A percentile compares a stretch with the other conserved stretches of the same genome.
These are phyloP conservation scores for Sporothrix inflata DNA, from an alignment of 2,329 filamentous ascomycete genomes.

Conservation along the genomic window DNA sequence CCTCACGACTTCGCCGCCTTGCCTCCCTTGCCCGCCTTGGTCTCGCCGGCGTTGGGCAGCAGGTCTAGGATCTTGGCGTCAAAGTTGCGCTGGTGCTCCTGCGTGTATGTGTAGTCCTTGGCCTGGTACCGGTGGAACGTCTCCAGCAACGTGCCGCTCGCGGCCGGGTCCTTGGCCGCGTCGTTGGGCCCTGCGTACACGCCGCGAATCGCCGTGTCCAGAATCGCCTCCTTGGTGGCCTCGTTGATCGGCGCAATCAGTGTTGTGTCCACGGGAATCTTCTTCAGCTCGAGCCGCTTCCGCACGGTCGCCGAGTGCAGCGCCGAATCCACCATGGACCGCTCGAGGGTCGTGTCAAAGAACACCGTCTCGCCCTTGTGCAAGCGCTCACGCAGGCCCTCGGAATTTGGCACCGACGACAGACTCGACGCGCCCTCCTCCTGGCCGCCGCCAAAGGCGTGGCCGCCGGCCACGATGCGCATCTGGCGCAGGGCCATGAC, in stretches of 20 bases:
- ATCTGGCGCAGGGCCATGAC: slow-evolving; percentile 45
- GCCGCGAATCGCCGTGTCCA: slow-evolving; percentile 46
- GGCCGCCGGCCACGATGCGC: slow-evolving; percentile 46
- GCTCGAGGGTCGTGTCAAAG: slow-evolving; percentile 43
- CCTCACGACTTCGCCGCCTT: neutral
- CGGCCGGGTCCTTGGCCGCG: slow-evolving; percentile 14
- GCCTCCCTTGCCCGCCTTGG: neutral
- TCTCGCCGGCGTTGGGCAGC: slow-evolving; percentile 33
- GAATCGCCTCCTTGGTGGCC: slow-evolving; percentile 40
- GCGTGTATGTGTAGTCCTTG: slow-evolving; percentile 42
- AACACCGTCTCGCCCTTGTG: slow-evolving; percentile 39
- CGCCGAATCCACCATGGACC: slow-evolving; percentile 26
- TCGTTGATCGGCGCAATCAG: slow-evolving; percentile 32
- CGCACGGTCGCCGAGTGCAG: slow-evolving; percentile 25
- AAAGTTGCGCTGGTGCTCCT: slow-evolving; percentile 46
- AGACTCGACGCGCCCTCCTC: slow-evolving; percentile 7
- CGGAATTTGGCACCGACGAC: slow-evolving; percentile 28
- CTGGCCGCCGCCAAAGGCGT: slow-evolving; percentile 39
- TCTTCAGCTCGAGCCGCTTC: neutral
- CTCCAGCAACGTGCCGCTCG: slow-evolving; percentile 33
- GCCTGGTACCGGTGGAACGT: slow-evolving; percentile 44
- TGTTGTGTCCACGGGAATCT: neutral
- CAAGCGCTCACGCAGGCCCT: slow-evolving; percentile 37
- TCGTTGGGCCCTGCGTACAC: slow-evolving; percentile 38
- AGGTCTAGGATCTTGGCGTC: slow-evolving; percentile 40